A percentile compares a stretch with the other conserved stretches of the same genome.
phyloP scores from a whole-genome alignment of 768 basidiomycete species.

The Panellus pusillus region DNA sequence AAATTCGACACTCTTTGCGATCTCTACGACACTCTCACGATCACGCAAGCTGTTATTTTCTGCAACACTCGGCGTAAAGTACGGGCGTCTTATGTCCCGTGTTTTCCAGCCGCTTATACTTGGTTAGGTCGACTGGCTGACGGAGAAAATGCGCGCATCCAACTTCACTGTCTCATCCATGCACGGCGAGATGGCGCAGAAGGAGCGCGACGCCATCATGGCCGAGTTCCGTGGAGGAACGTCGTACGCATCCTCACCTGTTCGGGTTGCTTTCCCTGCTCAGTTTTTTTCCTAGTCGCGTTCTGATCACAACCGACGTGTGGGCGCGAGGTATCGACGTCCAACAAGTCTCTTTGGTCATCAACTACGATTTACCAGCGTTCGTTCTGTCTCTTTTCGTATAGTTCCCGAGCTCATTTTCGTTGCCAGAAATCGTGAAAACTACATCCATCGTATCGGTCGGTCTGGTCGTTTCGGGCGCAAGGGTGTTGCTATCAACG shows the following conservation, averaged over 20 bases:
- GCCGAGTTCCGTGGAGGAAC: slow-evolving; percentile 92
- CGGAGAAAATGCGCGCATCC: slow-evolving; percentile 98
- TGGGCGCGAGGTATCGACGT: slow-evolving; percentile 99
- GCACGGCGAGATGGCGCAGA: slow-evolving; percentile 96
- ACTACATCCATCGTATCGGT: slow-evolving; percentile 99
- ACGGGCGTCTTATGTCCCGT: slow-evolving; percentile 16
- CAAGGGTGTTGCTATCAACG: slow-evolving; percentile 99
- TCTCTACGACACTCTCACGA: slow-evolving; percentile 96
- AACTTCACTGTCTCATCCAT: slow-evolving; percentile 97
- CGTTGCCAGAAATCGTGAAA: slow-evolving; percentile 84
- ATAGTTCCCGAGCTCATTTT: slow-evolving; percentile 11
- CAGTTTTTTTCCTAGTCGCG: slow-evolving; percentile 59
- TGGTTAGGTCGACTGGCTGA: slow-evolving; percentile 90
- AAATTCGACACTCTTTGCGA: slow-evolving; percentile 98
- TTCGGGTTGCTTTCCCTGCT: slow-evolving; percentile 14
- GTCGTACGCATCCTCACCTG: slow-evolving; percentile 55
- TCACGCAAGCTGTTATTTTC: slow-evolving; percentile 99
- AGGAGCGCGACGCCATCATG: slow-evolving; percentile 96
- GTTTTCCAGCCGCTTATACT: slow-evolving; percentile 2
- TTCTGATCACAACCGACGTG: slow-evolving; percentile 93
- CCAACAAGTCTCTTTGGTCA: slow-evolving; percentile 95
- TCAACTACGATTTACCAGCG: slow-evolving; percentile 96
- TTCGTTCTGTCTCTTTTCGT: slow-evolving; percentile 39
- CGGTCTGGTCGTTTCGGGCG: slow-evolving; percentile 98
- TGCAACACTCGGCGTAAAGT: slow-evolving; percentile 98